A percentile compares a stretch with the other conserved stretches of the same genome.
Evolutionary conservation across 139 green algal species (phyloP).

Genomic region (Tetradesmus lagerheimii): DNA sequence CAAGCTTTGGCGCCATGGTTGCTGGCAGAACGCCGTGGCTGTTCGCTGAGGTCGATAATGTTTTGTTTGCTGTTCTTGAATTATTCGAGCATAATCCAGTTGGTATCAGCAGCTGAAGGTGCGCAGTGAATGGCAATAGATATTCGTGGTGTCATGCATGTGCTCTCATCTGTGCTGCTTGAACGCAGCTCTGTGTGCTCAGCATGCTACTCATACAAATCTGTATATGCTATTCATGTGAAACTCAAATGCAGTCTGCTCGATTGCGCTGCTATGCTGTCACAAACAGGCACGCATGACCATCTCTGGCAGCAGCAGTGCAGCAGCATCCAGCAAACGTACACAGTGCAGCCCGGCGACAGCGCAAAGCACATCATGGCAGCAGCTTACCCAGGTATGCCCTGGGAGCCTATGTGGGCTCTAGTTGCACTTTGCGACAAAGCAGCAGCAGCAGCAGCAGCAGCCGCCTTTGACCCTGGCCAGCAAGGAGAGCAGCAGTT

Average conservation of each 20-base stretch:
- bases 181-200: no score
- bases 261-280: no score
- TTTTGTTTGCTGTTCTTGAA: not conserved
- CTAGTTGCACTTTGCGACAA: not conserved
- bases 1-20: not conserved
- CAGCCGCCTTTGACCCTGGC: not conserved
- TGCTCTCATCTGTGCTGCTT: no score
- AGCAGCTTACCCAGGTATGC: not conserved
- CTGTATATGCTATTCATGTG: no score
- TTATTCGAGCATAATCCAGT: not conserved
- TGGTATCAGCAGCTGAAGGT: not conserved
- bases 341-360: not conserved
- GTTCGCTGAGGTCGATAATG: not conserved
- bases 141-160: not conserved
- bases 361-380: not conserved
- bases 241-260: no score
- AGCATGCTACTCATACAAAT: no score
- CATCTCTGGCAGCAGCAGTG: not conserved
- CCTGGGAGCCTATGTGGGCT: not conserved
- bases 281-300: not conserved
- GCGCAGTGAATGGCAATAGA: no score
- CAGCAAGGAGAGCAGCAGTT: not conserved
- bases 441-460: not conserved
- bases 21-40: no score
- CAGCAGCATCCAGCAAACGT: not conserved